phyloP scores from a whole-genome alignment of 2,329 filamentous ascomycete genomes.

The Botrytis fragariae region DNA sequence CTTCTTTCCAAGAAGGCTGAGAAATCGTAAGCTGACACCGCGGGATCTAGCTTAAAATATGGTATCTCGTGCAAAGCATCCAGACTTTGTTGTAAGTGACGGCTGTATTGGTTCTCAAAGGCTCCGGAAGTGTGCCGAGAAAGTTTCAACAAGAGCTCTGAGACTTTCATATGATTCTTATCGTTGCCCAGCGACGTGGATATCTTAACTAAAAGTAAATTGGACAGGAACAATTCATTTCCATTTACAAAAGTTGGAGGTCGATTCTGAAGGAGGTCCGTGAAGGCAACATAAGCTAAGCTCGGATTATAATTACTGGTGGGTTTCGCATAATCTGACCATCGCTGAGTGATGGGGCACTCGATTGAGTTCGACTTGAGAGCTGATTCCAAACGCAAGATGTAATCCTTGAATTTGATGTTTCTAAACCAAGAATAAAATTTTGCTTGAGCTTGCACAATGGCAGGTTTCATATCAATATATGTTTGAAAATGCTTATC shows the following conservation, averaged over 20 bases:
- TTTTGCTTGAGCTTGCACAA: not conserved
- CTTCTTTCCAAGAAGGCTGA: not conserved
- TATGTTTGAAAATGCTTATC: conserved; percentile 5
- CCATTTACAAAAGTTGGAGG: not conserved
- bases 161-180: conserved; percentile 7
- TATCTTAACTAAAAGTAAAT: not conserved
- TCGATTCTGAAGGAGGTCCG: conserved; percentile 6
- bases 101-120: conserved; percentile 23
- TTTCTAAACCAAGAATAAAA: conserved; percentile 24
- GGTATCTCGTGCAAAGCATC: conserved; percentile 21
- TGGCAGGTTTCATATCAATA: conserved; percentile 10
- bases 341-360: not conserved
- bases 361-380: not conserved
- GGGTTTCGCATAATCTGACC: conserved; percentile 2
- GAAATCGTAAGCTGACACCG: not conserved
- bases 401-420: conserved; percentile 15
- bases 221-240: not conserved
- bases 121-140: conserved; percentile 17
- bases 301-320: not conserved
- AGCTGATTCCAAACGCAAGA: not conserved
- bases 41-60: not conserved
- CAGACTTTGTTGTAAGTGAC: conserved; percentile 23
- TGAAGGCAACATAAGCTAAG: conserved; percentile 12
- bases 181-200: too few relatives aligned
- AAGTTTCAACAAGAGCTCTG: conserved; percentile 23